These are phyloP conservation scores for Calonectria hongkongensis DNA, from an alignment of 2,329 filamentous ascomycete species.

Conservation along the genomic window DNA sequence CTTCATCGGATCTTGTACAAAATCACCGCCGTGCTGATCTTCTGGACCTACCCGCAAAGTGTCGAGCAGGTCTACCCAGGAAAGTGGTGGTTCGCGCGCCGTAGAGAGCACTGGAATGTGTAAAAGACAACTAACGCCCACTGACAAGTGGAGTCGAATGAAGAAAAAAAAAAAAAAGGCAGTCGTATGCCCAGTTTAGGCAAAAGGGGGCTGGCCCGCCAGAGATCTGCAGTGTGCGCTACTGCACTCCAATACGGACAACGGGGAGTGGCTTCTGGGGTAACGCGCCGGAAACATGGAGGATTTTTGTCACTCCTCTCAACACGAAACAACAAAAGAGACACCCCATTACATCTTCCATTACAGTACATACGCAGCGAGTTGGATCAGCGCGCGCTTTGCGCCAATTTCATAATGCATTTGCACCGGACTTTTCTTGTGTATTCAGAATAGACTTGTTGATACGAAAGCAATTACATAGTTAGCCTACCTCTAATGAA, in stretches of 20 bases:
- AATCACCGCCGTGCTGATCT: slow-evolving; percentile 58
- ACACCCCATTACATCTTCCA: slow-evolving; percentile 17
- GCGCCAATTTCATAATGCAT: slow-evolving; percentile 19
- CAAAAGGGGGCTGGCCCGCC: slow-evolving; percentile 36
- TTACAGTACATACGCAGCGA: slow-evolving; percentile 23
- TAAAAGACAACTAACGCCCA: not conserved
- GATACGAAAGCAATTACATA: slow-evolving; percentile 1
- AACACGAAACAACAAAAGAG: slow-evolving; percentile 1
- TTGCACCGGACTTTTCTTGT: slow-evolving; percentile 5
- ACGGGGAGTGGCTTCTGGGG: slow-evolving; percentile 46
- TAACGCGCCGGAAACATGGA: slow-evolving; percentile 51
- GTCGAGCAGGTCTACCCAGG: slow-evolving; percentile 62
- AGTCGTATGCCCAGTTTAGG: slow-evolving; percentile 26
- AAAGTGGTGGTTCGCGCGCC: slow-evolving; percentile 52
- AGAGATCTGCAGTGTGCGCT: slow-evolving; percentile 37
- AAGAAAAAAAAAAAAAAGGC: not conserved
- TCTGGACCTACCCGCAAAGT: slow-evolving; percentile 65
- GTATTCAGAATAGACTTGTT: slow-evolving; percentile 22
- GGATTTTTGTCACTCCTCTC: slow-evolving; percentile 10
- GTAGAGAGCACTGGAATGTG: slow-evolving; percentile 18
- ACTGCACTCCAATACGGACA: slow-evolving; percentile 28
- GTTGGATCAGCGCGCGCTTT: slow-evolving; percentile 21
- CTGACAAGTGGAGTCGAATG: slow-evolving; percentile 1
- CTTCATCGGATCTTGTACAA: slow-evolving; percentile 53
- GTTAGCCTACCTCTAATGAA: slow-evolving; percentile 14